Evolutionary conservation across 805 yeast genomes (phyloP).

Genomic region (Wickerhamomyces chaumierensis): DNA sequence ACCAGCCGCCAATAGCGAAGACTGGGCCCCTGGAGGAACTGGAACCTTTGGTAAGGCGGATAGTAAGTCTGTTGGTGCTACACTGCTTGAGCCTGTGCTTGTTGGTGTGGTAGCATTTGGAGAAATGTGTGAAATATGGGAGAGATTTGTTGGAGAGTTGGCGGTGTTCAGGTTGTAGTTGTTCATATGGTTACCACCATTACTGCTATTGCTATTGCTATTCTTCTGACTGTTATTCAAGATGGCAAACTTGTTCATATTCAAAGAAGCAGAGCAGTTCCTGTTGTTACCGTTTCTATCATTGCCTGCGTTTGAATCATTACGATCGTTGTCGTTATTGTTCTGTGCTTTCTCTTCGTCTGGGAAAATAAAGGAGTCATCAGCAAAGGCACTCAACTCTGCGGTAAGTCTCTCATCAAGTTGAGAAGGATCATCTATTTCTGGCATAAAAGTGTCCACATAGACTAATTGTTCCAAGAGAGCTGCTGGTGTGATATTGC

Average conservation of each 20-base stretch:
- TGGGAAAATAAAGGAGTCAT: slow-evolving; percentile 68
- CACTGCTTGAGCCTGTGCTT: slow-evolving; percentile 8
- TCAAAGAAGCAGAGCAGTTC: too few relatives aligned
- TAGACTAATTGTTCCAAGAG: slow-evolving; percentile 68
- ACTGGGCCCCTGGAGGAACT: slow-evolving; percentile 66
- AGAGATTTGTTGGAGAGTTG: neutral
- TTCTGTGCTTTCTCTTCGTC: slow-evolving; percentile 60
- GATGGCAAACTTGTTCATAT: neutral
- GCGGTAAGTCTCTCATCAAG: slow-evolving; percentile 44
- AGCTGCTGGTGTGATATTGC: slow-evolving; percentile 26
- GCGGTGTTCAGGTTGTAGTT: neutral
- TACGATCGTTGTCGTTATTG: slow-evolving; percentile 6
- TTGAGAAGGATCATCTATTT: slow-evolving; percentile 28
- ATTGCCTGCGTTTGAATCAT: slow-evolving; percentile 7
- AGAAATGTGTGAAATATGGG: neutral
- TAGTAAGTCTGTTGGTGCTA: slow-evolving; percentile 24
- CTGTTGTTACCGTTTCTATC: slow-evolving; percentile 3
- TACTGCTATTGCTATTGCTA: neutral
- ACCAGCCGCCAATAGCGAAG: slow-evolving; percentile 54
- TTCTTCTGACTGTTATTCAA: neutral
- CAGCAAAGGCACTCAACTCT: slow-evolving; percentile 75
- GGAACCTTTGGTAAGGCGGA: slow-evolving; percentile 45
- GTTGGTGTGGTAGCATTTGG: slow-evolving; percentile 2
- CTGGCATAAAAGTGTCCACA: slow-evolving; percentile 65
- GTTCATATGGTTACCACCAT: slow-evolving; percentile 1